Evolutionary conservation across 306 rosid genomes (phyloP), one percentile per base, ranked within the genome.

Genomic region (Benincasa hispida): DNA sequence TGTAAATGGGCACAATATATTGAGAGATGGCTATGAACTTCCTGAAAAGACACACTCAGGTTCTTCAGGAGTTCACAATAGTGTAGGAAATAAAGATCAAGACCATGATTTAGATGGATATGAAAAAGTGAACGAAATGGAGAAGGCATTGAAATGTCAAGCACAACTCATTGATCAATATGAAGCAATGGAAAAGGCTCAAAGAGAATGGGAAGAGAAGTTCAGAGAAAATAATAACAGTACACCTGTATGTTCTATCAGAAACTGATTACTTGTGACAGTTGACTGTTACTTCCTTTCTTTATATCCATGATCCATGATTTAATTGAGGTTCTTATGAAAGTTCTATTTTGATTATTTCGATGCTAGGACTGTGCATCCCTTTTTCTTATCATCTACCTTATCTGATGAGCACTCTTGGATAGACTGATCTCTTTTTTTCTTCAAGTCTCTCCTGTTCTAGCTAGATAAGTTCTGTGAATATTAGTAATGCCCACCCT

Each of bases 121-220:
- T 77, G 87, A 79, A 83, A 78, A 67, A 80, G 92, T 78, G 17
- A 81, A 72, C 79, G 89, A 84, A 85, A 91, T 91, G 95, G 89
- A 89, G 76, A 85, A 87, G 82, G 92, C 97, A 72, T 87, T 94
- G 74, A 83, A 91, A 81, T 87, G 83, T 75, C 97, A 84, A 70
- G 93, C 89, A 32, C 88, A 86, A 80, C 97, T 90, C 62, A 87
- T 94, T 82, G 94, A 85, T 59, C 88, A 42, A 74, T 87, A 89
- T 84, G 95, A 89, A 88, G 95, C 89, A 81, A 87, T 94, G 97
- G 98, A 91, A 74, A 87, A 89, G 82, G 94, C 90, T 82, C 97
- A 94, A 83, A 87, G 91, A 72, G 91, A 90, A 63, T 91, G 97
- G 97, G 98, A 94, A 85, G 96, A 94, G 86, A 94, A 89, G 86